phyloP scores from a whole-genome alignment of 257 asterid genomes.

The Solanum virginianum region DNA sequence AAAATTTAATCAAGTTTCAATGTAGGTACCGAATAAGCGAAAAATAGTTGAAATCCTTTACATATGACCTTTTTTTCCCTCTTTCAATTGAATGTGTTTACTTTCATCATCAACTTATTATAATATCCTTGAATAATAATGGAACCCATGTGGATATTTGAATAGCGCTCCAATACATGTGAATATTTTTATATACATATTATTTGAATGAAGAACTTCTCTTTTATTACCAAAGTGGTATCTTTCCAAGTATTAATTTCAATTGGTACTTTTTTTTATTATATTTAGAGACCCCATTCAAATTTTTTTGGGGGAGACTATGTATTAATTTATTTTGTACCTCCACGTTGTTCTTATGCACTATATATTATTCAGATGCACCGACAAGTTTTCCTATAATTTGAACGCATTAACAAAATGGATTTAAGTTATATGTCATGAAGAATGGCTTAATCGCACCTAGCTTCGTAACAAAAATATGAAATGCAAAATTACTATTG shows the following conservation, averaged over 20 bases:
- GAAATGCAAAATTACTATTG: neutral
- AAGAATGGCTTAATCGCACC: too few species aligned
- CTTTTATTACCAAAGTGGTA: too few species aligned
- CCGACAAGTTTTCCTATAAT: neutral
- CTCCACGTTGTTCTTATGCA: neutral
- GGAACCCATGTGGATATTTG: neutral
- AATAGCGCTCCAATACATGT: neutral
- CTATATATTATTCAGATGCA: neutral
- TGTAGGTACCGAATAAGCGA: neutral
- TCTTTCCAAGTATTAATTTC: too few species aligned
- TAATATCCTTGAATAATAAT: too few species aligned
- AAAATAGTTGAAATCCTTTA: neutral
- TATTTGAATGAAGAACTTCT: neutral
- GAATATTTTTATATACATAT: neutral
- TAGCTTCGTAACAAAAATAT: neutral
- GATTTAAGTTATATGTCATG: too few species aligned
- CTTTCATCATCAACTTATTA: neutral
- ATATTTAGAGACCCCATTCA: too few species aligned
- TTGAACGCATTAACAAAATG: neutral
- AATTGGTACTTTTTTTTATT: too few species aligned
- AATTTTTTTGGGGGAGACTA: neutral
- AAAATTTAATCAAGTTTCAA: neutral
- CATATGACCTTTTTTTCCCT: neutral
- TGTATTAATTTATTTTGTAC: neutral
- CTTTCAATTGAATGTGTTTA: neutral